Evolutionary conservation across 2,329 filamentous ascomycete species (phyloP).

Genomic region (Colletotrichum navitas): DNA sequence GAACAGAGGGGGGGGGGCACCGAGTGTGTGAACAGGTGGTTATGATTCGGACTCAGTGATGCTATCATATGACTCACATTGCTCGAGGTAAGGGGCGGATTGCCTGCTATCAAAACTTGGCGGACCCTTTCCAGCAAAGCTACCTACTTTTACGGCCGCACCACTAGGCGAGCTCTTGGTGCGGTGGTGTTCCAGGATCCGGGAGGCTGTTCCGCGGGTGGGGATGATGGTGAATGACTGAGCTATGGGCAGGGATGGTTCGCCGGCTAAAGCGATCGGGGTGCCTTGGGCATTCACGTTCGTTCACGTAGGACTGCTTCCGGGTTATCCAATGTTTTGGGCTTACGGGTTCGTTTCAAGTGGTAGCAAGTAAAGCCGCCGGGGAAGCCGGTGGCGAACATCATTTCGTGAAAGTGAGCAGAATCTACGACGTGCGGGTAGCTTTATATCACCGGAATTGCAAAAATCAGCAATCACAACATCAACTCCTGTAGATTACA

Average conservation of each 20-base stretch:
- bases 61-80: constrained; percentile 15
- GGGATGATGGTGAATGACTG: neutral
- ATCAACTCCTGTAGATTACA: constrained; percentile 36
- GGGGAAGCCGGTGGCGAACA: neutral
- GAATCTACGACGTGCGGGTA: neutral
- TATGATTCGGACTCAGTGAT: constrained; percentile 2
- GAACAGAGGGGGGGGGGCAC: neutral
- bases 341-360: neutral
- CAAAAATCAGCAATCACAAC: neutral
- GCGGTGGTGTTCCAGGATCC: constrained; percentile 16
- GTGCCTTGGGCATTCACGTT: constrained; percentile 35
- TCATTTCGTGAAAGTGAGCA: no score
- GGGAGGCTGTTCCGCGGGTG: neutral
- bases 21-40: constrained; percentile 8
- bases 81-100: neutral
- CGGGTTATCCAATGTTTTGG: neutral
- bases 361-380: neutral
- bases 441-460: neutral
- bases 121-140: neutral
- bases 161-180: neutral
- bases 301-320: constrained; percentile 21
- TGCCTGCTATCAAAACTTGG: neutral
- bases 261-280: neutral
- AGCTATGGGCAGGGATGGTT: constrained; percentile 6
- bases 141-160: neutral